These are phyloP conservation scores for Cryptosporidium ryanae DNA, from an alignment of 169 alveolate genomes.

Conservation along the genomic window DNA sequence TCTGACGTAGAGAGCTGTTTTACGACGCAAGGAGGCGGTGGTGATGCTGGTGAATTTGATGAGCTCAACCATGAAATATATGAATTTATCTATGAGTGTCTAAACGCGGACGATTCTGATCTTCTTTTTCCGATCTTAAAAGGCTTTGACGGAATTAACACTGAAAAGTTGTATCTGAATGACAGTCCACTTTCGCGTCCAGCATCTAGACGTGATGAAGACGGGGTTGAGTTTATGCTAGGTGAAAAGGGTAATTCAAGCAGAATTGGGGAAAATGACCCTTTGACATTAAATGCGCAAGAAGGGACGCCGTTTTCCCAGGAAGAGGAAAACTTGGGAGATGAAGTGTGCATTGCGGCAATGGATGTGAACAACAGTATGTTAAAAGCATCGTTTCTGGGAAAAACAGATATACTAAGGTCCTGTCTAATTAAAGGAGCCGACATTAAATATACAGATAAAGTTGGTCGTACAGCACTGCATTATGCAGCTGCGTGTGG, in stretches of 20 bases:
- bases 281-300: too few species aligned
- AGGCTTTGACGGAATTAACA: neutral
- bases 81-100: slow-evolving; percentile 59
- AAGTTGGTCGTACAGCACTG: slow-evolving; percentile 87
- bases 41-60: slow-evolving; percentile 62
- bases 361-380: slow-evolving; percentile 77
- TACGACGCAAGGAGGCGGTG: too few species aligned
- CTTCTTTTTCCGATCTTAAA: slow-evolving; percentile 11
- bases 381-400: slow-evolving; percentile 84
- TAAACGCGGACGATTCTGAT: slow-evolving; percentile 51
- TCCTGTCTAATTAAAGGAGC: slow-evolving; percentile 78
- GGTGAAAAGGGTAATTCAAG: neutral
- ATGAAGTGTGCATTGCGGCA: neutral
- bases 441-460: slow-evolving; percentile 82
- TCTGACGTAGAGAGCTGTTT: too few species aligned
- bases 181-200: neutral
- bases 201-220: neutral
- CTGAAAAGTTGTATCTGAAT: neutral
- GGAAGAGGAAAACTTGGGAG: neutral
- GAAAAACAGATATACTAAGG: slow-evolving; percentile 80
- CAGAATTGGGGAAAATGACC: neutral
- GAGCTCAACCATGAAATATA: slow-evolving; percentile 68
- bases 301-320: neutral
- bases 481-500: slow-evolving; percentile 89
- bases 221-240: neutral